These are phyloP conservation scores for Monascus purpureus DNA, from an alignment of 495 filamentous ascomycete genomes.

Conservation along the genomic window DNA sequence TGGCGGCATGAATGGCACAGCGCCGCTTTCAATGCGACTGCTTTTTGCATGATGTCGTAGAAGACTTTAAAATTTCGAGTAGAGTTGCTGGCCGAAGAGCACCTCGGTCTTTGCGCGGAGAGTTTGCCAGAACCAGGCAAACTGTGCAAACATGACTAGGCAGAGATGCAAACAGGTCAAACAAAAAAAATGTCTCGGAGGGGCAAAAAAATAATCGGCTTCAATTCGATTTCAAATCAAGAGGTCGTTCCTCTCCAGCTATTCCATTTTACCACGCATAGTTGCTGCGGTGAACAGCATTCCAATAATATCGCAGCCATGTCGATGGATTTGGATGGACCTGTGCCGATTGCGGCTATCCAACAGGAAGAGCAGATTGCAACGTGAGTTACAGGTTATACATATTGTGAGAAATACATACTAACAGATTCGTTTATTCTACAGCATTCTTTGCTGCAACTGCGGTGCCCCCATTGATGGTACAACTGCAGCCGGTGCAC, in stretches of 20 bases:
- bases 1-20: conserved; percentile 15
- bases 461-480: conserved; percentile 90
- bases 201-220: not conserved
- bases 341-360: conserved; percentile 39
- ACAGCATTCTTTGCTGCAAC: conserved; percentile 84
- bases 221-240: too few relatives aligned
- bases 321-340: conserved; percentile 60
- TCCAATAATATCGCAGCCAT: conserved; percentile 17
- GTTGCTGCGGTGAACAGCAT: not conserved
- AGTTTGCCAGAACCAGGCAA: too few relatives aligned
- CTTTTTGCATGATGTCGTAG: conserved; percentile 15
- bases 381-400: conserved; percentile 40
- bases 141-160: conserved; percentile 7
- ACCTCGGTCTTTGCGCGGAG: too few relatives aligned
- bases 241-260: not conserved
- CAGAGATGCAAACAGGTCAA: not conserved
- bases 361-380: conserved; percentile 34
- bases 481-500: conserved; percentile 68
- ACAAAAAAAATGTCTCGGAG: not conserved
- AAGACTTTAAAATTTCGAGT: too few relatives aligned
- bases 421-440: conserved; percentile 4
- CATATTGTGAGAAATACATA: too few relatives aligned
- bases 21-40: conserved; percentile 12
- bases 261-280: not conserved
- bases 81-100: too few relatives aligned